phyloP scores from a whole-genome alignment of 495 filamentous ascomycete species.

The Neurospora discreta region DNA sequence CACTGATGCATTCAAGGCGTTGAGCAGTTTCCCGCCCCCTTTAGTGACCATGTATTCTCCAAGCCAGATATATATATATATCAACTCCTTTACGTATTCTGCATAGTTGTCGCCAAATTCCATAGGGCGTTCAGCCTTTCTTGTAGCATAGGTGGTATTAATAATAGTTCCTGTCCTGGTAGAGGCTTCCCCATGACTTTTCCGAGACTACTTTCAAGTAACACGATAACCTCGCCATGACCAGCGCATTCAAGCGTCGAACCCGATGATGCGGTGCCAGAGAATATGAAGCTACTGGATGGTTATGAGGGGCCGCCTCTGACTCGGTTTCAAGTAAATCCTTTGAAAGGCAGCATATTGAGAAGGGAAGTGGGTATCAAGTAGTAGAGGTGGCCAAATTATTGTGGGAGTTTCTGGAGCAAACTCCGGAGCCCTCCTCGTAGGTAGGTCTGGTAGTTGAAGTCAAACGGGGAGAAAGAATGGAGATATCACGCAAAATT shows the following conservation, averaged over 20 bases:
- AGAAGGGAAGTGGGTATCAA: background rate
- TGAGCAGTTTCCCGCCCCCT: conserved; percentile 88
- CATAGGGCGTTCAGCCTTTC: background rate
- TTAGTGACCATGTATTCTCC: conserved; percentile 80
- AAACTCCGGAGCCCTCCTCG: background rate
- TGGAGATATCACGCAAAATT: background rate
- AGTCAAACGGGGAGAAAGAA: background rate
- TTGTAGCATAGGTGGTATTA: background rate
- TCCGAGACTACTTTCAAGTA: background rate
- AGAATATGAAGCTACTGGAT: background rate
- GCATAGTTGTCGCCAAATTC: conserved; percentile 54
- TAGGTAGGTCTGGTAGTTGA: background rate
- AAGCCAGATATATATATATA: no score
- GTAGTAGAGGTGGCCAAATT: no score
- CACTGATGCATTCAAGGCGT: conserved; percentile 78
- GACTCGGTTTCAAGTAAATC: background rate
- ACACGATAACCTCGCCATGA: background rate
- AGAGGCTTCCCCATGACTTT: conserved; percentile 33
- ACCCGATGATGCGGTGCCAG: background rate
- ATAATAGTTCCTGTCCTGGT: conserved; percentile 60
- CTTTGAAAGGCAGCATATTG: background rate
- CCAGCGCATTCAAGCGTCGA: background rate
- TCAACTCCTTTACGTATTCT: conserved; percentile 75
- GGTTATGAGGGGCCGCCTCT: background rate
- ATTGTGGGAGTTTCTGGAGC: no score